These are phyloP conservation scores for Talaromyces atroroseus DNA, from an alignment of 2,329 filamentous ascomycete genomes.

Conservation along the genomic window DNA sequence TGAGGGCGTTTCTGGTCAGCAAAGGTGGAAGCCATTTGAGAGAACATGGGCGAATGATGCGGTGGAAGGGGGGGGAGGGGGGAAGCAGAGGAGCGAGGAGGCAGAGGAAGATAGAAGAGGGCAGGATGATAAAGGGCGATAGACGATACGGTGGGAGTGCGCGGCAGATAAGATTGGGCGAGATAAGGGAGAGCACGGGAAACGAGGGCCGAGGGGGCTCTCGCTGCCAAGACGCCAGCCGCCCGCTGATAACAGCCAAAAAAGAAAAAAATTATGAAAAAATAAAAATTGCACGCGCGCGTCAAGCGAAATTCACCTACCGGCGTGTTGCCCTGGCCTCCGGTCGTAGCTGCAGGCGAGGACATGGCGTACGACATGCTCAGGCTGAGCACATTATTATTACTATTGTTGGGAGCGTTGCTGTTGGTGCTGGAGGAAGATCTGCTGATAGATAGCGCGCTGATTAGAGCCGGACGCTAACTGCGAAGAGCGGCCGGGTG, in stretches of 20 bases:
- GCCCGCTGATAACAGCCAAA: slow-evolving; percentile 27
- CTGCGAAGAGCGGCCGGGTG: background rate
- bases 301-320: slow-evolving; percentile 28
- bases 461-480: background rate
- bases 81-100: slow-evolving; percentile 1
- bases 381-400: slow-evolving; percentile 46
- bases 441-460: background rate
- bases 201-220: slow-evolving; percentile 3
- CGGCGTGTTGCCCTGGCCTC: slow-evolving; percentile 51
- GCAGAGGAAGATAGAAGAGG: slow-evolving; percentile 6
- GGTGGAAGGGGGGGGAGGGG: too few species aligned
- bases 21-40: slow-evolving; percentile 40
- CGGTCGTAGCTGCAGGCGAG: slow-evolving; percentile 60
- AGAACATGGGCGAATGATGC: background rate
- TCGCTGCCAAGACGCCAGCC: slow-evolving; percentile 29
- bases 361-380: slow-evolving; percentile 59
- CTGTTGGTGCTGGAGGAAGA: background rate
- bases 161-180: slow-evolving; percentile 38
- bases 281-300: background rate
- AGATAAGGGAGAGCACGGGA: slow-evolving; percentile 36
- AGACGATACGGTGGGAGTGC: slow-evolving; percentile 26
- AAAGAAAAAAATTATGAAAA: slow-evolving; percentile 16
- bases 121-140: slow-evolving; percentile 15
- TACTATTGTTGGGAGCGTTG: slow-evolving; percentile 16
- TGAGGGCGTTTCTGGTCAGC: slow-evolving; percentile 51